Base-by-base conservation (phyloP, 768 basidiomycete genomes). In the Boletellus ananiceps region DNA sequence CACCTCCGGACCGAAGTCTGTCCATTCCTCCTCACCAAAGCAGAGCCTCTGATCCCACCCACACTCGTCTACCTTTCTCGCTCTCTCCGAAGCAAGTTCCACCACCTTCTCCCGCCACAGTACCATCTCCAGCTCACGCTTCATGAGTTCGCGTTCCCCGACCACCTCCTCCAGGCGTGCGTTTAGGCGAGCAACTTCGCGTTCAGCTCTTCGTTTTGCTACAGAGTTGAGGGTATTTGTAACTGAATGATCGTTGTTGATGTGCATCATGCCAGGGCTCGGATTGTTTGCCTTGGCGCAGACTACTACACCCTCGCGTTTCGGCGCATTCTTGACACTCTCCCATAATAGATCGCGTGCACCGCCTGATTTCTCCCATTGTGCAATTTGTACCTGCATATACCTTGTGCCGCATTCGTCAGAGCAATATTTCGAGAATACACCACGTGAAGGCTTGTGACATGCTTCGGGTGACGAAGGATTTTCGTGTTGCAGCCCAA, bases 401-500 rank as follows among this genome's bases (percentile, higher is more conserved):
- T 79, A 85, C 55, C 78, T 79, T 53, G 88, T 70, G 12, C 92
- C 92, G 56, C 92, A 95, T 53, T 86, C 88, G 46, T 90, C 86
- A 13, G 89, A 92, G 65, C 92, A 95, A 64, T 92, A 95, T 65
- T 94, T 94, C 19, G 91, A 93, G 59, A 92, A 84, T 2, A 79
- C 79, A 19, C 87, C 85, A 14, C 88, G 84, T 7, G 86, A 82
- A 9, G 92, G 85, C 53, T 82, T 85, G 63, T 86, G 86, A 60
- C 92, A 95, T 2, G 84, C 81, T 49, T 79, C 77, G 1, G 80
- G 61, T 4, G 83, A 86, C 8, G 68, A 70, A 3, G 86, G 84
- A 57, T 82, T 71, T 3, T 77, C 70, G 49, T 88, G 81, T 34
- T 79, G 73, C 18, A 84, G 71, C 14, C 88, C 88, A 47, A 77